Evolutionary conservation across 176 grass and related monocot species (phyloP).

Genomic region (Melocanna baccifera): DNA sequence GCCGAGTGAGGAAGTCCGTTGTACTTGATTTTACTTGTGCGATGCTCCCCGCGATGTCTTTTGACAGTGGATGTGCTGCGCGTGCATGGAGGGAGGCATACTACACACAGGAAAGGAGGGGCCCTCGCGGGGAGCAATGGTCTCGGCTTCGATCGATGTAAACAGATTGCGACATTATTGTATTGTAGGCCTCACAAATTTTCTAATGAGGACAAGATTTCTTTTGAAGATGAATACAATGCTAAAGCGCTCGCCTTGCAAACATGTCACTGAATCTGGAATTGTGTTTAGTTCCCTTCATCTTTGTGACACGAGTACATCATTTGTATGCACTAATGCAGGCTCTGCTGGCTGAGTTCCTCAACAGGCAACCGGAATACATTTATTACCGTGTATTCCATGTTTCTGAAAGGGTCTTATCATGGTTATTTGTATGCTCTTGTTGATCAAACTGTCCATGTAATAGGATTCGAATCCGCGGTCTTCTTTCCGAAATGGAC

Average conservation of each 20-base stretch:
- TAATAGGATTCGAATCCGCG: not conserved
- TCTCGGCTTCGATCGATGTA: conserved; percentile 22
- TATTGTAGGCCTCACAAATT: conserved; percentile 50
- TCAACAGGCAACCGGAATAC: not conserved
- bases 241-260: not conserved
- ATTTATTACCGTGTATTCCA: not conserved
- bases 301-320: not conserved
- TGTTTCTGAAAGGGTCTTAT: not conserved
- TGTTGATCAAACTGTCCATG: not conserved
- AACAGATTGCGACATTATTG: conserved; percentile 41
- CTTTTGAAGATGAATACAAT: conserved; percentile 33
- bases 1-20: conserved; percentile 32
- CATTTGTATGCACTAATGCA: not conserved
- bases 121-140: not conserved
- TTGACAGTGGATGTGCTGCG: conserved; percentile 6
- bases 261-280: not conserved
- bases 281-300: not conserved
- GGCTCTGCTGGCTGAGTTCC: not conserved
- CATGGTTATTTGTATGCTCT: not conserved
- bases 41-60: not conserved
- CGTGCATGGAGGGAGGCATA: not conserved
- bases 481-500: not conserved
- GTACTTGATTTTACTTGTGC: conserved; percentile 8
- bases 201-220: conserved; percentile 46
- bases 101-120: not conserved